Conservation (phyloP, 139 green algal species). For the Ettlia oleoabundans region DNA sequence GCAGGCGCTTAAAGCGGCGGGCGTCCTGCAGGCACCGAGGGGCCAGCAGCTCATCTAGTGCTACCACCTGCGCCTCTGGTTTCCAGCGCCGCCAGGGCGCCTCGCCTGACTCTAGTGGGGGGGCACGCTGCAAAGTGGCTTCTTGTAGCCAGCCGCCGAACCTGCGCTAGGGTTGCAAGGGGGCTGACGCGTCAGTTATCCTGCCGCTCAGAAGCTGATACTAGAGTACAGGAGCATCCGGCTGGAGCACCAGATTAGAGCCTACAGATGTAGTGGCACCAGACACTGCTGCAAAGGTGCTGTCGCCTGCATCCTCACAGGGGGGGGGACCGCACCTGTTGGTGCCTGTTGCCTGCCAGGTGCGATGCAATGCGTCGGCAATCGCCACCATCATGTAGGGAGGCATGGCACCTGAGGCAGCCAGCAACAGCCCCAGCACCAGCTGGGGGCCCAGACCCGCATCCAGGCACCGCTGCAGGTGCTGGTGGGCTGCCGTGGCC, state of each 20-base stretch:
- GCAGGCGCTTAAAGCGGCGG: slow-evolving; percentile 52
- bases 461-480: slow-evolving; percentile 5
- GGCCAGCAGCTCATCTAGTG: slow-evolving; percentile 50
- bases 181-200: too few species aligned
- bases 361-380: slow-evolving; percentile 46
- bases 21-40: slow-evolving; percentile 39
- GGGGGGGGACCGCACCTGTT: slow-evolving; percentile 45
- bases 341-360: slow-evolving; percentile 46
- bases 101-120: too few species aligned
- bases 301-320: neutral
- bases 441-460: slow-evolving; percentile 19
- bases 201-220: too few species aligned
- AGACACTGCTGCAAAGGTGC: neutral
- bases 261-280: too few species aligned
- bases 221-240: too few species aligned
- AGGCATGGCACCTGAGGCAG: slow-evolving; percentile 57
- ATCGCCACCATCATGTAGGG: slow-evolving; percentile 57
- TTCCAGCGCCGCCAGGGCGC: slow-evolving; percentile 52
- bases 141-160: slow-evolving; percentile 38
- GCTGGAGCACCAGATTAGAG: too few species aligned
- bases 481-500: neutral
- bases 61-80: slow-evolving; percentile 16
- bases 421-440: slow-evolving; percentile 49
- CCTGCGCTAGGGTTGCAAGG: too few species aligned
- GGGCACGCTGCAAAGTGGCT: too few species aligned